Base-by-base conservation (phyloP, 768 basidiomycete species). In the Termitomyces sp. region DNA sequence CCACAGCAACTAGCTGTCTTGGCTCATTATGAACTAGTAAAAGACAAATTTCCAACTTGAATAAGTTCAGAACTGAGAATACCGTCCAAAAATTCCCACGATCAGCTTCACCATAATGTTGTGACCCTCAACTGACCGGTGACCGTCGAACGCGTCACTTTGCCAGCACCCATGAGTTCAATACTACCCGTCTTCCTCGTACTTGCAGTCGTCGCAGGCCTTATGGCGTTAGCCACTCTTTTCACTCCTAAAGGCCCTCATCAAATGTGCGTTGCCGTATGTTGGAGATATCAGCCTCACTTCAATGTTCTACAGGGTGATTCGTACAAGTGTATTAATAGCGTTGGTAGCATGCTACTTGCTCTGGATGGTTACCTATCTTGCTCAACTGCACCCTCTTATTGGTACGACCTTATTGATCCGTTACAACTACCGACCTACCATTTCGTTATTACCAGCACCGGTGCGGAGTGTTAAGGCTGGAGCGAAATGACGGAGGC, bases 331-430 rank as follows among this genome's bases (percentile, higher is more conserved):
- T 60, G 68, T 93, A 49, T 78, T 92, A 75, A 82, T 98, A 60
- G 81, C 90, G 2, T 72, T 98, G 18, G 76, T 84, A 3, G 88
- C 82, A 55, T 95, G 92, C 73, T 98, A 94, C 76, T 82, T 98
- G 65, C 87, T 98, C 86, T 98, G 95, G 95, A 88, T 88, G 75
- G 84, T 96, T 67, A 94, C 95, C n/a, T 98, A 96, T 73, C 79
- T 97, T 69, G 94, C 94, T 1, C 95, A 98, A 68, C 71, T 97
- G 52, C 86, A 98, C 68, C 95, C 95, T 38, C 79, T 98, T 52
- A 86, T 96, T 67, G 74, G 95, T 95, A 50, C 10, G 59, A 45
- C 13, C 11, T 54, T 36, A 8, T 47, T 8, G 6, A 30, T 20
- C 5, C 24, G 26, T 52, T 41, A 3, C 3, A 40, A n/a, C 9